Base-by-base conservation (phyloP, 345 rosid genomes). In the Hibiscus trionum region DNA sequence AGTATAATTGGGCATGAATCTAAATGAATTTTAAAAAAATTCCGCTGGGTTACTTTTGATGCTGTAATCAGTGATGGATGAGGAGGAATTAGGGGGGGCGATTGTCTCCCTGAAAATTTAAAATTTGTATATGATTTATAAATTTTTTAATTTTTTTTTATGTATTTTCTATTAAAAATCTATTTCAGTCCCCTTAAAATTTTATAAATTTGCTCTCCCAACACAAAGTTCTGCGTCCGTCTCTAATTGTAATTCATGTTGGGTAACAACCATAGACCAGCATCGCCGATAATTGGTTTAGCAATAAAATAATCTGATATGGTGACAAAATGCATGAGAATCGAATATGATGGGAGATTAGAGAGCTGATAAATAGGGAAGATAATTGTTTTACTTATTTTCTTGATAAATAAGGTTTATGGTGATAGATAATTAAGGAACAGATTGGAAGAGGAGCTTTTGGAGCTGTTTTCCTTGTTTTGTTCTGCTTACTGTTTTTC, bases 401-500 rank as follows among this genome's bases (percentile, higher is more conserved):
- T 49, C 16, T 35, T 37, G 68, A 37, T 37, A 37, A 39, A 39
- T 39, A 37, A 21, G 52, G 53, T 62, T 65, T 64, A 5, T 19
- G 31, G 16, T 39, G 52, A 19, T 29, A 64, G 50, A 64, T 19
- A 37, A 19, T 39, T 63, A 63, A 35, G 66, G 66, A 62, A 17
- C 29, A 10, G 8, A 37, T 17, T 17, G 4, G 3, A 39, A 37
- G 49, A 78, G 92, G 93, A 73, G 87, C 97, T 56, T 92, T 82
- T 76, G 86, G 91, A 63, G 81, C 99, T 63, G 93, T 96, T 79
- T 92, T 90, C 80, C 89, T 95, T 31, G 85, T 95, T 77, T 92
- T 89, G 16, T 7, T 42, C 49, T 44, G 10, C 12, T 44, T 44
- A 9, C 12, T 44, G 49, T 44, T 44, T 44, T 12, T 11, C 2